These are phyloP conservation scores for Viola odorata DNA, from an alignment of 345 rosid species.

Conservation along the genomic window DNA sequence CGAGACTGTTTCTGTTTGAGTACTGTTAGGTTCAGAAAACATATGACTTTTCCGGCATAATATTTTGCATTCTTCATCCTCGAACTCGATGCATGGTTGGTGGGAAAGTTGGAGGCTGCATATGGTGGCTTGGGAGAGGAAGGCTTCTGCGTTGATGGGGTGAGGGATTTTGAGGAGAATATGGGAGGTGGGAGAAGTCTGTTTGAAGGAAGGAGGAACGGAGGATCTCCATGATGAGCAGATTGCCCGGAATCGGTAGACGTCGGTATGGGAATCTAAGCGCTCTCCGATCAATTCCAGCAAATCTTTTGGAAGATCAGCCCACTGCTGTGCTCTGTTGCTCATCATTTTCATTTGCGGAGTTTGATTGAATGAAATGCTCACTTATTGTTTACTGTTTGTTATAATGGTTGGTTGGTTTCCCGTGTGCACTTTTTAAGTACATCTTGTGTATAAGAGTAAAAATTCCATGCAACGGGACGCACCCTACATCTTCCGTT, in stretches of 20 bases:
- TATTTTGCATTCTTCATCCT: too few relatives aligned
- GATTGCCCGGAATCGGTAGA: background rate
- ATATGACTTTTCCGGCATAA: too few relatives aligned
- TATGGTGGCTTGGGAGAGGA: background rate
- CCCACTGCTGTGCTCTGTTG: background rate
- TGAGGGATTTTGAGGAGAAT: slow-evolving; percentile 2
- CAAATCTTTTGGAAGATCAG: background rate
- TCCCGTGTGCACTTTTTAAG: too few relatives aligned
- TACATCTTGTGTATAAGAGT: too few relatives aligned
- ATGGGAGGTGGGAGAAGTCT: background rate
- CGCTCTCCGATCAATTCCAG: background rate
- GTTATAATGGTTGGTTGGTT: too few relatives aligned
- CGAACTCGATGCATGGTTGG: background rate
- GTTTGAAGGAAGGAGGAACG: background rate
- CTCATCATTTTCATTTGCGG: too few relatives aligned
- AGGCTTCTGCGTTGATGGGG: background rate
- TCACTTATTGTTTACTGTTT: too few relatives aligned
- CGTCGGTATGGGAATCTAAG: background rate
- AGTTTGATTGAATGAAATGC: too few relatives aligned
- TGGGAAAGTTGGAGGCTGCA: background rate
- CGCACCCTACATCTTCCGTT: too few relatives aligned
- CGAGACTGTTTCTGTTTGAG: background rate
- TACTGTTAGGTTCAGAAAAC: too few relatives aligned
- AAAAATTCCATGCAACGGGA: too few relatives aligned
- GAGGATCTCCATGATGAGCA: slow-evolving; percentile 3